Base-by-base conservation (phyloP, 306 rosid species). In the Neltuma alba region DNA sequence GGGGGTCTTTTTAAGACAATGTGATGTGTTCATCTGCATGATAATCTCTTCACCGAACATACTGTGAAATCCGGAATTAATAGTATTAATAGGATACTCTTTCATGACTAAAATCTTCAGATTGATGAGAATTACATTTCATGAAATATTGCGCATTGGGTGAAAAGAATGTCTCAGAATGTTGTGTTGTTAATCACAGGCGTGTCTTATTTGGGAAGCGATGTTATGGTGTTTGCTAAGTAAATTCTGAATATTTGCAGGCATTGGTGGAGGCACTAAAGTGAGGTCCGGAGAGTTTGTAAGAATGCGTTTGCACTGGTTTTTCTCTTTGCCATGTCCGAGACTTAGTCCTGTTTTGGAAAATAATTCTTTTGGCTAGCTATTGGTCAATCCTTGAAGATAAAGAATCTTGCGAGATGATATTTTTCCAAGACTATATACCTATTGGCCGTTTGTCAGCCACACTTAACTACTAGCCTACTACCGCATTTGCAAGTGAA, bases 221-320 rank as follows among this genome's bases (percentile, higher is more conserved):
- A 33, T 41, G 25, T n/a, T 58, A 20, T 7, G 58, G 9, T 74
- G 70, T 55, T 55, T 76, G 65, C 85, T 79, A 75, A 81, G 61
- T 50, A 23, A 54, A 80, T 79, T 72, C 14, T 58, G 48, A 58
- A 79, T 76, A 23, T 79, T 79, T 91, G 54, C 97, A 95, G 99
- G 85, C 80, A 75, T 36, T 80, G 86, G 91, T 21, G 64, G 90
- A 88, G 86, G 91, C 94, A 33, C 23, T 83, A 15, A 83, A 83
- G 5, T 91, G 85, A 92, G 88, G 75, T 71, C 70, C 50, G 80
- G 84, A 78, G 82, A 54, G 47, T 76, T 76, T 25, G 54, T 75
- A 87, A 91, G 86, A 92, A 91, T 81, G 78, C 80, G 74, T 72
- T 81, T 70, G 72, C 85, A 75, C 70, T 75, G 82, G 85, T 86